Conservation (phyloP, 1,139 yeast genomes). For the Suhomyces terraborum region DNA sequence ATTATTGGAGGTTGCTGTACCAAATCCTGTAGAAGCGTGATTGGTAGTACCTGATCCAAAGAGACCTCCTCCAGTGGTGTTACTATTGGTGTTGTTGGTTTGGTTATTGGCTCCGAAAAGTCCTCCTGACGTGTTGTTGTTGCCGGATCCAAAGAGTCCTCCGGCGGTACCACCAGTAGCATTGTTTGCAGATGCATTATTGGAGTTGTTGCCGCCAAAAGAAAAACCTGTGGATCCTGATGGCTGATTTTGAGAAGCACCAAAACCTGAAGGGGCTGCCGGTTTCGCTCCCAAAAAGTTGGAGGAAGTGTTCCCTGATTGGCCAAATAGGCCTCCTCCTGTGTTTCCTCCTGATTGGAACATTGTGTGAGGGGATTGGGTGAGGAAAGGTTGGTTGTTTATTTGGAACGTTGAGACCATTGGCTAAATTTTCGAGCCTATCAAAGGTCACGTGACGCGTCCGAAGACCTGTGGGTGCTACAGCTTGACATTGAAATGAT, state of each 20-base stretch:
- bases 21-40: constrained; percentile 16
- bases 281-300: constrained; percentile 13
- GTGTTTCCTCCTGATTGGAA: constrained; percentile 10
- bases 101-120: constrained; percentile 7
- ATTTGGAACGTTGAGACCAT: constrained; percentile 2
- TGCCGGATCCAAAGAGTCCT: constrained; percentile 9
- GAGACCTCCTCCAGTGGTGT: constrained; percentile 16
- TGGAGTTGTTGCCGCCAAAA: constrained; percentile 9
- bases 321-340: constrained; percentile 13
- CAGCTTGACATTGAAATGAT: no score
- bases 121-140: constrained; percentile 7
- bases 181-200: constrained; percentile 1
- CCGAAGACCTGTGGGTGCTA: no score
- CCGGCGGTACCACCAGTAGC: constrained; percentile 1
- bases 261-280: constrained; percentile 10
- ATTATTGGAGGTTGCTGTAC: constrained; percentile 11
- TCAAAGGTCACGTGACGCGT: constrained; percentile 5
- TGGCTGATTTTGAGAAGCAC: constrained; percentile 5
- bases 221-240: constrained; percentile 4
- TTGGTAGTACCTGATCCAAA: constrained; percentile 13
- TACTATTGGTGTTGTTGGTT: background rate
- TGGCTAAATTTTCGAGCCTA: constrained; percentile 6
- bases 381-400: constrained; percentile 1
- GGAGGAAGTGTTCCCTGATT: constrained; percentile 10
- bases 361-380: constrained; percentile 6